These are phyloP conservation scores for Penicillium sp. DNA, from an alignment of 2,329 filamentous ascomycete species.

Conservation along the genomic window DNA sequence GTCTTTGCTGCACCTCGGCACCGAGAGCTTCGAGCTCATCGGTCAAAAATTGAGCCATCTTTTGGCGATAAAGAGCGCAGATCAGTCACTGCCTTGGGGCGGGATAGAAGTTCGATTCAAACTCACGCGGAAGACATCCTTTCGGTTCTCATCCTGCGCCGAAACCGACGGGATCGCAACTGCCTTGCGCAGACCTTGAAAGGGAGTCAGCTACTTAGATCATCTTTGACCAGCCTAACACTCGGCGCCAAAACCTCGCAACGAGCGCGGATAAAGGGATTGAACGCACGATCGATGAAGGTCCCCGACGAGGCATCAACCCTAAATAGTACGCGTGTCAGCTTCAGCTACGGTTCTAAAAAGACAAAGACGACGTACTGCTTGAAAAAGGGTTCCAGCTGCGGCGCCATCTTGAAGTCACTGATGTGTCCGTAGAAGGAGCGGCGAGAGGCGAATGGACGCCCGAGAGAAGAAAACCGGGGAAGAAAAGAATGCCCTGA, in stretches of 20 bases:
- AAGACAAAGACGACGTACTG: slow-evolving; percentile 48
- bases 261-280: background rate
- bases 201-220: background rate
- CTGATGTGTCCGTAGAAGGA: slow-evolving; percentile 45
- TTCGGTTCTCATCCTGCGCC: slow-evolving; percentile 79
- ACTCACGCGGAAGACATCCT: slow-evolving; percentile 75
- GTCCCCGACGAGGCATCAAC: slow-evolving; percentile 72
- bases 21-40: slow-evolving; percentile 77
- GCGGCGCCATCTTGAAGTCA: slow-evolving; percentile 71
- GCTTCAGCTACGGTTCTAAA: background rate
- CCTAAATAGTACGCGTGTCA: slow-evolving; percentile 24
- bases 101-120: background rate
- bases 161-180: slow-evolving; percentile 97
- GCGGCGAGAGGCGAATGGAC: slow-evolving; percentile 25
- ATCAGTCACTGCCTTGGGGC: background rate
- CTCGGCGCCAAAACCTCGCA: background rate
- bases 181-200: slow-evolving; percentile 66
- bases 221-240: slow-evolving; percentile 6
- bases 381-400: slow-evolving; percentile 88
- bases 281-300: slow-evolving; percentile 71
- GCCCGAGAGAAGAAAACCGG: slow-evolving; percentile 11
- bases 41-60: slow-evolving; percentile 90
- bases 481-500: slow-evolving; percentile 15
- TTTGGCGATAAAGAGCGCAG: slow-evolving; percentile 1
- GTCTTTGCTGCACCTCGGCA: slow-evolving; percentile 78